Evolutionary conservation across 108 stramenopile genomes (phyloP).

Genomic region (Skeletonema menzelii): DNA sequence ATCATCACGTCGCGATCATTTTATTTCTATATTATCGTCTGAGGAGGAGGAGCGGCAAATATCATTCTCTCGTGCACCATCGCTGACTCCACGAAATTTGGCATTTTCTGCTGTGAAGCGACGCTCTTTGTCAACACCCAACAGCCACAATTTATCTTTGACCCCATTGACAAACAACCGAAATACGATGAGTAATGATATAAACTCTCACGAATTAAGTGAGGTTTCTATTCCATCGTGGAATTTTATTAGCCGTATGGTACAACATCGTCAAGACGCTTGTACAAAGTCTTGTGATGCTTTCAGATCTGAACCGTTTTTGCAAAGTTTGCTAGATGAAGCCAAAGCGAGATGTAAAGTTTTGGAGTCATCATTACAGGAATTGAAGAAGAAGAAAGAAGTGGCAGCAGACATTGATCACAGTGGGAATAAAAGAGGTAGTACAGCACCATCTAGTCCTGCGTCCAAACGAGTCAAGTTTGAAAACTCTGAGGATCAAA

Average conservation of each 20-base stretch:
- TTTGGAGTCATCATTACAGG: slow-evolving; percentile 8
- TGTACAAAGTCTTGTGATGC: slow-evolving; percentile 24
- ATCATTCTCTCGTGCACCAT: slow-evolving; percentile 3
- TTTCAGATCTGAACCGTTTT: slow-evolving; percentile 26
- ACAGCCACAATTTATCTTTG: slow-evolving; percentile 9
- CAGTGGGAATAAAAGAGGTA: not conserved
- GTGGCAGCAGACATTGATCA: not conserved
- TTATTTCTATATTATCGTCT: slow-evolving; percentile 7
- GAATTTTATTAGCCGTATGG: slow-evolving; percentile 28
- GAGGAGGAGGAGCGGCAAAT: not conserved
- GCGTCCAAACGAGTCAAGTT: not conserved
- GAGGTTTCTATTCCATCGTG: slow-evolving; percentile 15
- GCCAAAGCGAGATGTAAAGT: slow-evolving; percentile 11
- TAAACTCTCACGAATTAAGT: not conserved
- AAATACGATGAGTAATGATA: not conserved
- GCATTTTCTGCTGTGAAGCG: slow-evolving; percentile 4
- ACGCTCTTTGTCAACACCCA: slow-evolving; percentile 7
- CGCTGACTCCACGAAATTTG: slow-evolving; percentile 22
- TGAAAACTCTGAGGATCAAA: not conserved
- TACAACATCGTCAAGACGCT: not conserved
- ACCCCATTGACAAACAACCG: slow-evolving; percentile 21
- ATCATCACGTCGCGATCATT: slow-evolving; percentile 11
- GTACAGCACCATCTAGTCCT: not conserved
- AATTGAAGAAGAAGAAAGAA: slow-evolving; percentile 1
- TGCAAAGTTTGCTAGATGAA: slow-evolving; percentile 12